Percentiles rank a stretch among this genome's conserved stretches.
These are phyloP conservation scores for Globisporangium spiculum DNA, from an alignment of 352 stramenopile genomes.

Conservation along the genomic window DNA sequence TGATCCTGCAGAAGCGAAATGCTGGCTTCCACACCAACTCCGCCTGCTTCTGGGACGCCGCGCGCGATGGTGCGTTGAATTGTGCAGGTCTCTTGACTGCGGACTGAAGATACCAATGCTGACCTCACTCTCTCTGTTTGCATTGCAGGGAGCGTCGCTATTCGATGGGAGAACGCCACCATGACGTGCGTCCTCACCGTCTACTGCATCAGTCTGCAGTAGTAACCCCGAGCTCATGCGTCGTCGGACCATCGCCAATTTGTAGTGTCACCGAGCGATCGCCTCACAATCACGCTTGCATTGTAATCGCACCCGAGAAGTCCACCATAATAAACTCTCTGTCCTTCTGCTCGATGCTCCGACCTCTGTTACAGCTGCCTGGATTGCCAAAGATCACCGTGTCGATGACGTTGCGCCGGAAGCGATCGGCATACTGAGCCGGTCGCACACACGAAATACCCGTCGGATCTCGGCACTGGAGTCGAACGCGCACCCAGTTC, in stretches of 20 bases:
- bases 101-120: neutral
- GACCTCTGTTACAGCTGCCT: constrained; percentile 29
- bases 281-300: constrained; percentile 33
- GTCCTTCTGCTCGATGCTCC: constrained; percentile 27
- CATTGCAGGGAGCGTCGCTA: constrained; percentile 56
- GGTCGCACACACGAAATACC: constrained; percentile 86
- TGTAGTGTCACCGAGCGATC: neutral
- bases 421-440: constrained; percentile 76
- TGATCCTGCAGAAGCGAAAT: constrained; percentile 88
- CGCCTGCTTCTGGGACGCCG: constrained; percentile 84
- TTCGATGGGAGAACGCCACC: constrained; percentile 73
- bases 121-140: constrained; percentile 2
- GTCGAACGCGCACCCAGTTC: constrained; percentile 76
- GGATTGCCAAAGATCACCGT: constrained; percentile 75
- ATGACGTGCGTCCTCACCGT: constrained; percentile 72
- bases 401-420: constrained; percentile 82
- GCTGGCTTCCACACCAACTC: constrained; percentile 85
- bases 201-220: constrained; percentile 73
- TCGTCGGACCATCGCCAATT: neutral
- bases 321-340: constrained; percentile 83
- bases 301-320: constrained; percentile 54
- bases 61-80: constrained; percentile 65
- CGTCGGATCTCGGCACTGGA: constrained; percentile 73
- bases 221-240: neutral
- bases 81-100: neutral